A percentile compares a stretch with the other conserved stretches of the same genome.
phyloP scores from a whole-genome alignment of 2,329 filamentous ascomycete genomes.

The Scedosporium minutisporum region DNA sequence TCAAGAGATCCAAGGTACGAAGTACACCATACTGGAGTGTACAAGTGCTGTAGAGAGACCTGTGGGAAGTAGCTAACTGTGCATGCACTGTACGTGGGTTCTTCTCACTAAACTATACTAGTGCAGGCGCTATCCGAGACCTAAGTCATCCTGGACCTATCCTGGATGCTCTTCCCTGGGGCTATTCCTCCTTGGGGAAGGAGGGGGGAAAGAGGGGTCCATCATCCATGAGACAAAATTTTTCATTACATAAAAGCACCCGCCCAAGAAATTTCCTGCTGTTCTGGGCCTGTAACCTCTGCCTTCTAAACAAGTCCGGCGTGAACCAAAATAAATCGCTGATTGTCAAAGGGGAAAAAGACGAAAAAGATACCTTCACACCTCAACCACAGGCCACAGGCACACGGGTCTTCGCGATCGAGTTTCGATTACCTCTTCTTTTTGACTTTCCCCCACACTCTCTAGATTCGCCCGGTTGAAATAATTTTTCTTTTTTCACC shows the following conservation, averaged over 20 bases:
- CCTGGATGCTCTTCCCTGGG: neutral
- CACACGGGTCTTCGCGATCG: neutral
- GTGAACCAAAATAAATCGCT: neutral
- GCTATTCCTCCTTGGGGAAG: slow-evolving; percentile 1
- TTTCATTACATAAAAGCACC: slow-evolving; percentile 7
- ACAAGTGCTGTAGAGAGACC: neutral
- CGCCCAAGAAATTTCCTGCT: neutral
- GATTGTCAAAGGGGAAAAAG: neutral
- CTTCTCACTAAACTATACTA: neutral
- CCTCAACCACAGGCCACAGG: neutral
- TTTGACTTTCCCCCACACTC: slow-evolving; percentile 1
- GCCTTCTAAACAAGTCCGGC: neutral
- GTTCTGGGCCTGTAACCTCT: neutral
- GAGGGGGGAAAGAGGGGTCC: neutral
- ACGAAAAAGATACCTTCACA: neutral
- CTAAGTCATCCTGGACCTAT: neutral
- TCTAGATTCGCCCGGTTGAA: neutral
- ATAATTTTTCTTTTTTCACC: neutral
- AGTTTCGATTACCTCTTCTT: neutral
- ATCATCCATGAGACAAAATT: neutral
- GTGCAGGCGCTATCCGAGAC: neutral
- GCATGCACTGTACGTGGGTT: neutral
- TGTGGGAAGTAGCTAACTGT: neutral
- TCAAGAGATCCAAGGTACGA: neutral
- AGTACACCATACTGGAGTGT: neutral